phyloP scores from a whole-genome alignment of 257 asterid genomes.

The Knoxia roxburghii region DNA sequence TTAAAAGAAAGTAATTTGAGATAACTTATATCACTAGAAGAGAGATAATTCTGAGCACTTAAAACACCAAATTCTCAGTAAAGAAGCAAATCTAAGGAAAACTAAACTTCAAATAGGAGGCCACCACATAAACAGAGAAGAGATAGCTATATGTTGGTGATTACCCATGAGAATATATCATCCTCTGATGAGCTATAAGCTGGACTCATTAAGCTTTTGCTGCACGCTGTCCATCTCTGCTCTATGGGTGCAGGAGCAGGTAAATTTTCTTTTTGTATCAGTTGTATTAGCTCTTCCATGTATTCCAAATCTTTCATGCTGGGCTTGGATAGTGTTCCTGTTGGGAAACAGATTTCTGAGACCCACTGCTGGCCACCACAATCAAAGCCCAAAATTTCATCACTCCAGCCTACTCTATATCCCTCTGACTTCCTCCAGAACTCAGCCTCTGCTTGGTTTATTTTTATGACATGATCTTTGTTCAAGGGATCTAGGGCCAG shows the following conservation, averaged over 20 bases:
- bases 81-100: conserved; percentile 1
- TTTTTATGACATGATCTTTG: conserved; percentile 64
- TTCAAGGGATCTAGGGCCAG: conserved; percentile 80
- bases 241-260: conserved; percentile 99
- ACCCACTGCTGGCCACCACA: conserved; percentile 99
- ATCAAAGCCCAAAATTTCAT: conserved; percentile 93
- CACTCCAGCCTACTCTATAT: conserved; percentile 93
- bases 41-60: background rate
- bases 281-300: conserved; percentile 63
- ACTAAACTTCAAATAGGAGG: background rate
- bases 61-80: background rate
- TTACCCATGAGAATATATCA: conserved; percentile 92
- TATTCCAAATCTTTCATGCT: conserved; percentile 83
- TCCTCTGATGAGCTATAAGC: conserved; percentile 71
- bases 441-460: conserved; percentile 96
- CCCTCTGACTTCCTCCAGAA: conserved; percentile 95
- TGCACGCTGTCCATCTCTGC: conserved; percentile 93
- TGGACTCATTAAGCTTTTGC: conserved; percentile 90
- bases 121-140: background rate
- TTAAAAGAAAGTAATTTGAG: background rate
- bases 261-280: conserved; percentile 63
- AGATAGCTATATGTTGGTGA: conserved; percentile 17
- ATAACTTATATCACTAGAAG: background rate
- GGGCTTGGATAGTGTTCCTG: conserved; percentile 82
- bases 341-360: conserved; percentile 89